These are phyloP conservation scores for Russula olivacea DNA, from an alignment of 768 basidiomycete genomes.

Conservation along the genomic window DNA sequence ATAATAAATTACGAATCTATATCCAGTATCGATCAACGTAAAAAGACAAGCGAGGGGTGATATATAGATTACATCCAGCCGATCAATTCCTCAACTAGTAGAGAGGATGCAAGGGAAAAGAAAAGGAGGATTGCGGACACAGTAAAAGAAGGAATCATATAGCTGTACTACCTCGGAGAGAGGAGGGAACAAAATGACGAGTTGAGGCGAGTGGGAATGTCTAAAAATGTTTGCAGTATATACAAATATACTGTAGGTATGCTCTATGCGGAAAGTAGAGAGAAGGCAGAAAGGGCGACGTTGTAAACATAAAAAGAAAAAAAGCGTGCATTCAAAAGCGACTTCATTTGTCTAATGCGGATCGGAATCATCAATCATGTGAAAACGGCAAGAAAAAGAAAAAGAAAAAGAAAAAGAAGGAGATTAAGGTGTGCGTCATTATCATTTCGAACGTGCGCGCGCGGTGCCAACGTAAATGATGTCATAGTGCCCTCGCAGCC, in stretches of 20 bases:
- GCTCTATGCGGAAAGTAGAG: conserved; percentile 9
- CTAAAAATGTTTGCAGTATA: conserved; percentile 14
- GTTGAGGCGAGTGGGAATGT: conserved; percentile 9
- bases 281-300: not conserved
- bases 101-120: not conserved
- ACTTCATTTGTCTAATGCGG: not conserved
- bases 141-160: not conserved
- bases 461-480: conserved; percentile 5
- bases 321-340: not conserved
- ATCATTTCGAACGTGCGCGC: not conserved
- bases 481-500: conserved; percentile 21
- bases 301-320: not conserved
- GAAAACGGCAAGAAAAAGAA: not conserved
- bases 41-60: conserved; percentile 1
- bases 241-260: conserved; percentile 13
- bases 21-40: conserved; percentile 3
- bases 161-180: not conserved
- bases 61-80: conserved; percentile 14
- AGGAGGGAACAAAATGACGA: conserved; percentile 5
- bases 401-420: not conserved
- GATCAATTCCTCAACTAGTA: conserved; percentile 5
- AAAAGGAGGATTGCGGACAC: not conserved
- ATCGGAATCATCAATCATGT: conserved; percentile 1
- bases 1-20: not conserved
- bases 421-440: not conserved